phyloP scores from a whole-genome alignment of 192 early-diverging fungal species.

The Ramicandelaber brevisporus region DNA sequence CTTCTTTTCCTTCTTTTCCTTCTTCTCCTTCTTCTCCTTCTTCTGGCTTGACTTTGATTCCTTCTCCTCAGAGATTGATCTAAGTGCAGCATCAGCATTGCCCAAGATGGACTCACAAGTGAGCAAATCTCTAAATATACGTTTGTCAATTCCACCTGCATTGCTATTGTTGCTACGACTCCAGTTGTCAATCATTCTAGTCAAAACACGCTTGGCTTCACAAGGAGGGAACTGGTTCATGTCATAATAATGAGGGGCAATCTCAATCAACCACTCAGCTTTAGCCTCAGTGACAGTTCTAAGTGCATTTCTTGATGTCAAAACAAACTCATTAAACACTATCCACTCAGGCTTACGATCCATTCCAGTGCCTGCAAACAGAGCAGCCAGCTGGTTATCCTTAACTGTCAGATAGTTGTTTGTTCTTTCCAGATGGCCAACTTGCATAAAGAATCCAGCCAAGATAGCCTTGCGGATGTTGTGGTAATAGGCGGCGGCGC shows the following conservation, averaged over 20 bases:
- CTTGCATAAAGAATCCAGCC: constrained; percentile 97
- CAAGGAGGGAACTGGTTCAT: constrained; percentile 73
- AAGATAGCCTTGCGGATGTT: constrained; percentile 76
- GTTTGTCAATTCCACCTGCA: too few relatives aligned
- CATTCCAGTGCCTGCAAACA: constrained; percentile 79
- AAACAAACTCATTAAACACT: constrained; percentile 95
- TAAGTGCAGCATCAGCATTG: too few relatives aligned
- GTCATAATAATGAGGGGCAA: constrained; percentile 64
- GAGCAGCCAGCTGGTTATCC: constrained; percentile 87
- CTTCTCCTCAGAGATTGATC: too few relatives aligned
- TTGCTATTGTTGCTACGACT: too few relatives aligned
- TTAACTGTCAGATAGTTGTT: constrained; percentile 79
- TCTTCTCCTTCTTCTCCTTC: too few relatives aligned
- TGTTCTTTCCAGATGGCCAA: constrained; percentile 74
- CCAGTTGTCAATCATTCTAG: too few relatives aligned
- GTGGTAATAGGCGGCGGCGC: constrained; percentile 45
- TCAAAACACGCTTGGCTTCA: constrained; percentile 64
- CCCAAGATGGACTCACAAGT: too few relatives aligned
- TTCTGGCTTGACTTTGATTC: too few relatives aligned
- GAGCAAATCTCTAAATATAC: too few relatives aligned
- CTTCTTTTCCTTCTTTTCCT: too few relatives aligned
- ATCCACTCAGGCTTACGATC: constrained; percentile 95
- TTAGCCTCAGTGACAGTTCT: constrained; percentile 75
- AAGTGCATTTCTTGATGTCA: constrained; percentile 90
- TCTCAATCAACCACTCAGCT: constrained; percentile 42